phyloP scores from a whole-genome alignment of 2,329 filamentous ascomycete genomes.

The Colletotrichum endophyticum region DNA sequence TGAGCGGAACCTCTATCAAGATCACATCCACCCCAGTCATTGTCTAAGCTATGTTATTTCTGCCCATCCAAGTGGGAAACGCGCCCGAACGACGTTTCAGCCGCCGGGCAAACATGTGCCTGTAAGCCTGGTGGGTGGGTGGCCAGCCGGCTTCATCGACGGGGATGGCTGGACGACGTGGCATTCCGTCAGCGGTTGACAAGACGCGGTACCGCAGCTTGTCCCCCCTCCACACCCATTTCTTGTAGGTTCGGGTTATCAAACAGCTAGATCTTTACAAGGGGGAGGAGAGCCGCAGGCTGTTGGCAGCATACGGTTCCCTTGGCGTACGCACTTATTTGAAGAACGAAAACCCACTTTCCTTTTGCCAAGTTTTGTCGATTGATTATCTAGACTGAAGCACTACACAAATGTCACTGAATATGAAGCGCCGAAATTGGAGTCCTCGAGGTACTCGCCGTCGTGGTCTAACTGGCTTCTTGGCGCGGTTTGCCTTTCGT shows the following conservation, averaged over 20 bases:
- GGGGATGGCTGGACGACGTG: conserved; percentile 14
- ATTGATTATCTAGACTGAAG: background rate
- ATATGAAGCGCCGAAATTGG: conserved; percentile 14
- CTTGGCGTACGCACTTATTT: conserved; percentile 8
- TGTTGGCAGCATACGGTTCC: background rate
- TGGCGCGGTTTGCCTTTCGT: background rate
- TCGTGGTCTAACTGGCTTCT: background rate
- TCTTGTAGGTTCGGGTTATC: background rate
- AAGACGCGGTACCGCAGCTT: background rate
- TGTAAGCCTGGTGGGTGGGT: background rate
- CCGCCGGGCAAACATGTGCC: background rate
- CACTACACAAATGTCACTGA: background rate
- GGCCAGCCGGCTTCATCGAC: background rate
- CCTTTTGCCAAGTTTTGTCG: background rate
- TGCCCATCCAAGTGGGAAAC: background rate
- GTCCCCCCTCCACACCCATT: background rate
- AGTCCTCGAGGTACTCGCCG: conserved; percentile 3
- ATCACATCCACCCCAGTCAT: background rate
- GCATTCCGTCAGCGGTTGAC: background rate
- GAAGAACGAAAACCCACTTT: background rate
- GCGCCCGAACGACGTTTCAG: background rate
- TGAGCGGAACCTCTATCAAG: background rate
- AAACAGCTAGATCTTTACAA: background rate
- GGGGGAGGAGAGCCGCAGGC: background rate
- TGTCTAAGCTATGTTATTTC: background rate